phyloP scores from a whole-genome alignment of 148 eudicot genomes.

The Chenopodium quinoa region DNA sequence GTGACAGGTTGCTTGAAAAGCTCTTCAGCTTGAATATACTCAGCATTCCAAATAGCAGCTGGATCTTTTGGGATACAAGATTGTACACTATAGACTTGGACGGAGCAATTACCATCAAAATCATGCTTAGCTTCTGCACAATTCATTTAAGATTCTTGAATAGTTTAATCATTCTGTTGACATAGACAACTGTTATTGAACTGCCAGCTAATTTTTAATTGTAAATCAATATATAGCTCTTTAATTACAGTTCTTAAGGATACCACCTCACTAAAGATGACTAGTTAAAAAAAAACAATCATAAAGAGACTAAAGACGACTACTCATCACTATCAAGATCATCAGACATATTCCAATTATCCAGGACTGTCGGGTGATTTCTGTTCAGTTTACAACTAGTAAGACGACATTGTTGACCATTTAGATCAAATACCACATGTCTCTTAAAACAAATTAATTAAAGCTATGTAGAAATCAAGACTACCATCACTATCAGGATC shows the following conservation, averaged over 20 bases:
- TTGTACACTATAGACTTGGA: constrained; percentile 96
- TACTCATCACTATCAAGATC: no score
- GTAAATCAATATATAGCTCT: neutral
- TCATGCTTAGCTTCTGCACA: constrained; percentile 75
- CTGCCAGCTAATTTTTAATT: neutral
- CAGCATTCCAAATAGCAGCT: constrained; percentile 88
- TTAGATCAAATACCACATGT: no score
- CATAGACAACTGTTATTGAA: neutral
- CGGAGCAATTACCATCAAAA: constrained; percentile 78
- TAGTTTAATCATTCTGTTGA: neutral
- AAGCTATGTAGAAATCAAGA: no score
- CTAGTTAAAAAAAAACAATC: no score
- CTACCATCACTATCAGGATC: neutral
- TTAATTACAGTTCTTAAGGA: neutral
- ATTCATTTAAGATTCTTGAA: neutral
- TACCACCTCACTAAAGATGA: neutral
- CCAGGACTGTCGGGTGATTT: no score
- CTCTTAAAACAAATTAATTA: no score
- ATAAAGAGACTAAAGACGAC: no score
- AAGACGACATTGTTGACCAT: no score
- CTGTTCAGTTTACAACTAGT: no score
- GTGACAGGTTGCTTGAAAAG: constrained; percentile 71
- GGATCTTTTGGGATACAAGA: constrained; percentile 89
- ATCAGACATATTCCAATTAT: no score
- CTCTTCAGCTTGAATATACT: constrained; percentile 92